Evolutionary conservation across 2,329 filamentous ascomycete genomes (phyloP).

Genomic region (Lizonia empirigonia): DNA sequence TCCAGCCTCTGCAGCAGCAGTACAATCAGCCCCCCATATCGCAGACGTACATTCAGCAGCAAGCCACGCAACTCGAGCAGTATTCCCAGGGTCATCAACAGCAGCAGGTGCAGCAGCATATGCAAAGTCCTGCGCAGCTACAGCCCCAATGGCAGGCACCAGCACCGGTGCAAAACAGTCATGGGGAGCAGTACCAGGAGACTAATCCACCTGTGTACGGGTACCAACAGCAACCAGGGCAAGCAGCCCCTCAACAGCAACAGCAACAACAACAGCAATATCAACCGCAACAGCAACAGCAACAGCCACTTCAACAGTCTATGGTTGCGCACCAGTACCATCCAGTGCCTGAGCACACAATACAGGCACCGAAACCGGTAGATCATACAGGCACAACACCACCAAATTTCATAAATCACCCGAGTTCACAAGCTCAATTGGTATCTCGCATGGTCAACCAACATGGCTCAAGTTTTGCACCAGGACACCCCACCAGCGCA

Average conservation of each 20-base stretch:
- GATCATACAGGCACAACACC: slow-evolving; percentile 31
- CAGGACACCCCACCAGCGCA: slow-evolving; percentile 21
- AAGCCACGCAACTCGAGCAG: slow-evolving; percentile 12
- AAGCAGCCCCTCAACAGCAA: not conserved
- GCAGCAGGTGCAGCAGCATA: slow-evolving; percentile 14
- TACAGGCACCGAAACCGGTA: slow-evolving; percentile 38
- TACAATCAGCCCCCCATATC: slow-evolving; percentile 16
- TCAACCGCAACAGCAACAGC: slow-evolving; percentile 28
- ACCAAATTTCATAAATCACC: slow-evolving; percentile 32
- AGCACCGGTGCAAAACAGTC: slow-evolving; percentile 18
- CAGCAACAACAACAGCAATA: slow-evolving; percentile 14
- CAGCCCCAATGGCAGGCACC: slow-evolving; percentile 31
- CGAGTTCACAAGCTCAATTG: slow-evolving; percentile 38
- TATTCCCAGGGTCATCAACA: slow-evolving; percentile 14
- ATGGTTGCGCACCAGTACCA: slow-evolving; percentile 25
- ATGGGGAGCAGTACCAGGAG: slow-evolving; percentile 21
- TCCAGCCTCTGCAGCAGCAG: slow-evolving; percentile 23
- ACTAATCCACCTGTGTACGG: slow-evolving; percentile 12
- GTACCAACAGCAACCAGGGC: slow-evolving; percentile 9
- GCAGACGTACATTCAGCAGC: slow-evolving; percentile 26
- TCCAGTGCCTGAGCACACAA: slow-evolving; percentile 24
- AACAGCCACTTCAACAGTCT: slow-evolving; percentile 31
- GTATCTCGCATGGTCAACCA: slow-evolving; percentile 42
- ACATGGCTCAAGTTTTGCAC: slow-evolving; percentile 33
- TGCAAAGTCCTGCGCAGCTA: slow-evolving; percentile 15